These are phyloP conservation scores for Penicillium waksmanii DNA, from an alignment of 495 filamentous ascomycete genomes.

Conservation along the genomic window DNA sequence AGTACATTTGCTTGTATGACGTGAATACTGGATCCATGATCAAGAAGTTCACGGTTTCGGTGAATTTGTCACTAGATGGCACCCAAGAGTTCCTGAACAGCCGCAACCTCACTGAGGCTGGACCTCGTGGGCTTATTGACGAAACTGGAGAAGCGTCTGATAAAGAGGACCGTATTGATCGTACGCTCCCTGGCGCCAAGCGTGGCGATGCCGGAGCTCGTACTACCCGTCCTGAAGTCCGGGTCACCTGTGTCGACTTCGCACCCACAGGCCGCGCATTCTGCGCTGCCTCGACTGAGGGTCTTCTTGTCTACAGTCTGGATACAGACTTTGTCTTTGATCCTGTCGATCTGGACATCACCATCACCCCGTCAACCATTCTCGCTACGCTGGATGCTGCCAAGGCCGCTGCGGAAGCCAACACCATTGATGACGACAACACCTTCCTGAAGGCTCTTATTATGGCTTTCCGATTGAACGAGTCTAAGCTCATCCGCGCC, in stretches of 20 bases:
- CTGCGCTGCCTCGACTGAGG: constrained; percentile 94
- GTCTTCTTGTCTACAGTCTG: constrained; percentile 87
- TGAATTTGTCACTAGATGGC: constrained; percentile 91
- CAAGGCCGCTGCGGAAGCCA: constrained; percentile 34
- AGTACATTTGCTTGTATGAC: constrained; percentile 96
- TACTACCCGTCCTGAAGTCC: constrained; percentile 76
- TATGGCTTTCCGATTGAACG: constrained; percentile 95
- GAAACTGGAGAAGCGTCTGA: constrained; percentile 88
- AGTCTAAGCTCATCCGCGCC: constrained; percentile 70
- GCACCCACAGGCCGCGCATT: constrained; percentile 86
- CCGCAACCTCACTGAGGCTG: constrained; percentile 85
- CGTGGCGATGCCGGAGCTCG: constrained; percentile 81
- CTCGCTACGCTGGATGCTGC: constrained; percentile 67
- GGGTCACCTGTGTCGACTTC: constrained; percentile 85
- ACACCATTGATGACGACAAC: constrained; percentile 52
- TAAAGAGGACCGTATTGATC: constrained; percentile 80
- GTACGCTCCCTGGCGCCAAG: constrained; percentile 83
- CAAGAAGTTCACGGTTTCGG: constrained; percentile 91
- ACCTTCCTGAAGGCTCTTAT: constrained; percentile 90
- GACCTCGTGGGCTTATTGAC: constrained; percentile 80
- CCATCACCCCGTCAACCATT: constrained; percentile 83
- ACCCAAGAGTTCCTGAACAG: constrained; percentile 97
- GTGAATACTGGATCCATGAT: constrained; percentile 85
- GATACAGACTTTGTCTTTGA: constrained; percentile 82
- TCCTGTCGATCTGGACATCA: constrained; percentile 92